Evolutionary conservation across 371 early-diverging fungal genomes (phyloP).

Genomic region (Batrachochytrium dendrobatidis): DNA sequence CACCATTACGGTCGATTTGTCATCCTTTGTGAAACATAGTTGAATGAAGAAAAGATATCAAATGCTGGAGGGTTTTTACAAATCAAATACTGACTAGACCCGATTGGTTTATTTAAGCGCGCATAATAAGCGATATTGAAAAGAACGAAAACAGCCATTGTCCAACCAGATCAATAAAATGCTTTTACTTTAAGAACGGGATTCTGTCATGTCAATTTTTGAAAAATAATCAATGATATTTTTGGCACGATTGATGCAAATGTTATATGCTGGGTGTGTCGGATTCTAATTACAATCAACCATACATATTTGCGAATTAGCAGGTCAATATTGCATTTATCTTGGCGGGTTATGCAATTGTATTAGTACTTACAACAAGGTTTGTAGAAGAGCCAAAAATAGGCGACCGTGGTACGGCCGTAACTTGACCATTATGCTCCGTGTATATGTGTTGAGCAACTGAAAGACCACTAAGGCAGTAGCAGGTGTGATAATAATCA

Average conservation of each 20-base stretch:
- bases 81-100: no score
- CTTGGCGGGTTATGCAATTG: no score
- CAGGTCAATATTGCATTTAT: neutral
- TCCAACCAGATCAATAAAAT: no score
- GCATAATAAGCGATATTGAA: no score
- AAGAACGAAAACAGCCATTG: no score
- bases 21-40: constrained; percentile 17
- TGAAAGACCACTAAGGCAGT: constrained; percentile 83
- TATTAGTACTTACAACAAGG: neutral
- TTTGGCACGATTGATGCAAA: constrained; percentile 18
- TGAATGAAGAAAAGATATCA: no score
- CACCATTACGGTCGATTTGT: constrained; percentile 27
- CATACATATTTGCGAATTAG: neutral
- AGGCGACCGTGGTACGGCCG: neutral
- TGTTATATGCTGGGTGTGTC: constrained; percentile 40
- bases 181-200: no score
- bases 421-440: neutral
- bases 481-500: constrained; percentile 95
- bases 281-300: constrained; percentile 14
- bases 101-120: no score
- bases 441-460: constrained; percentile 41
- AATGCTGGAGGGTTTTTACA: no score
- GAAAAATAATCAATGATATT: no score
- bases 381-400: neutral
- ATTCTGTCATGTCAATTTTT: no score